Evolutionary conservation across 139 green algal genomes (phyloP).

Genomic region (Chlamydomonas sp.): DNA sequence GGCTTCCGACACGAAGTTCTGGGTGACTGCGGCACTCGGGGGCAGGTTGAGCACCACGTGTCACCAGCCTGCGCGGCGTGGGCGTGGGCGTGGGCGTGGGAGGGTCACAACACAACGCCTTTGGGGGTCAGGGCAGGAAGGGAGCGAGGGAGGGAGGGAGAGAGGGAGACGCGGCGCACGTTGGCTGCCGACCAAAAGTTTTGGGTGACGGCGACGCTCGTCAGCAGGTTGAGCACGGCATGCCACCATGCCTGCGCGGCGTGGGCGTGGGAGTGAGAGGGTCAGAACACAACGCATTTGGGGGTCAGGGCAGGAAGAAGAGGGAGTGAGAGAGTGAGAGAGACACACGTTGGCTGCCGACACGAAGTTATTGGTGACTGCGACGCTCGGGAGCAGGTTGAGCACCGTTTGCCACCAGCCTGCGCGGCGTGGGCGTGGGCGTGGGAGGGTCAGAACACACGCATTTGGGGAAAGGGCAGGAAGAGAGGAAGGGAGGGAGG

Average conservation of each 20-base stretch:
- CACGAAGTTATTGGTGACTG: conserved; percentile 36
- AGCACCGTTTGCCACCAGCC: conserved; percentile 39
- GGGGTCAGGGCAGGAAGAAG: too few species aligned
- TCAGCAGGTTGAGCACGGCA: conserved; percentile 34
- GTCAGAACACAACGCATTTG: too few species aligned
- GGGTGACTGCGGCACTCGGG: conserved; percentile 26
- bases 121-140: too few species aligned
- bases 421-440: too few species aligned
- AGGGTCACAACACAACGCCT: too few species aligned
- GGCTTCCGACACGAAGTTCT: conserved; percentile 26
- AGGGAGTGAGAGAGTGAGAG: too few species aligned
- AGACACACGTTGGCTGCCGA: conserved; percentile 9
- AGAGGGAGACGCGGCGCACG: conserved; percentile 15
- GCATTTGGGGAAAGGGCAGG: too few species aligned
- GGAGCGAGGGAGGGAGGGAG: too few species aligned
- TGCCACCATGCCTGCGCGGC: conserved; percentile 33
- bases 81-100: too few species aligned
- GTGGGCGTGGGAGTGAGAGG: too few species aligned
- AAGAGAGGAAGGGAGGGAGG: too few species aligned
- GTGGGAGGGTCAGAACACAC: too few species aligned
- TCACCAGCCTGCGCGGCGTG: conserved; percentile 24
- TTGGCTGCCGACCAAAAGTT: conserved; percentile 27
- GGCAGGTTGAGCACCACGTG: conserved; percentile 40
- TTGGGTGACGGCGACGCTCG: conserved; percentile 30
- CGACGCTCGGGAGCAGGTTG: conserved; percentile 33